Evolutionary conservation across 768 basidiomycete genomes (phyloP), one percentile per base, ranked within the genome.

Genomic region (Russula sp.): DNA sequence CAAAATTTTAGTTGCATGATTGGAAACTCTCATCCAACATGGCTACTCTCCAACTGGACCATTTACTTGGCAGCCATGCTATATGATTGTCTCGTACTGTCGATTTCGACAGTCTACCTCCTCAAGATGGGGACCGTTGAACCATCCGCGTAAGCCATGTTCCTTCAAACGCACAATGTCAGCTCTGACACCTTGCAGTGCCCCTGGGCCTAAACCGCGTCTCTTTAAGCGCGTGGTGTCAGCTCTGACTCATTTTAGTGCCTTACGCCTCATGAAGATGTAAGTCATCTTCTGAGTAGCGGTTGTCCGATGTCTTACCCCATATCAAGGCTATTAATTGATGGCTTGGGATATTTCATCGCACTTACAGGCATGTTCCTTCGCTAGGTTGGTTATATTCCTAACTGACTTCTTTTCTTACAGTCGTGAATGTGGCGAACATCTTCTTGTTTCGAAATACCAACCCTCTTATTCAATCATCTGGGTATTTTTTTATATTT

Each of bases 331-430:
- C 83, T 88, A 82, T 73, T 88, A 4, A 83, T 82, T 59, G 85
- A 88, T 65, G 87, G 86, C 27, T 72, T 88, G 20, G 80, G 82
- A 22, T 88, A 86, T 69, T 84, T 87, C 62, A 64, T 84, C 39
- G 75, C 75, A 3, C 72, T 88, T 47, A 83, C 85, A 60, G 75
- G 70, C 79, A 57, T 22, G 68, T 59, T 16, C 3, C 8, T 4
- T 22, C 32, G 13, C 18, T 22, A 31, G n/a, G 10, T 14, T 31
- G n/a, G n/a, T 31, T 3, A 2, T 27, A 18, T 56, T 57, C 51
- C 35, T 31, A 34, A 5, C 44, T 55, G 39, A 20, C 44, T 11
- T 14, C 47, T 22, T 48, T 37, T 34, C 9, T 14, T 8, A 18
- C 42, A 73, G 72, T 34, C 16, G 58, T 65, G 10, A 73, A 73